Conservation (phyloP, 2,329 filamentous ascomycete genomes). For the Fusarium fracticaudum region DNA sequence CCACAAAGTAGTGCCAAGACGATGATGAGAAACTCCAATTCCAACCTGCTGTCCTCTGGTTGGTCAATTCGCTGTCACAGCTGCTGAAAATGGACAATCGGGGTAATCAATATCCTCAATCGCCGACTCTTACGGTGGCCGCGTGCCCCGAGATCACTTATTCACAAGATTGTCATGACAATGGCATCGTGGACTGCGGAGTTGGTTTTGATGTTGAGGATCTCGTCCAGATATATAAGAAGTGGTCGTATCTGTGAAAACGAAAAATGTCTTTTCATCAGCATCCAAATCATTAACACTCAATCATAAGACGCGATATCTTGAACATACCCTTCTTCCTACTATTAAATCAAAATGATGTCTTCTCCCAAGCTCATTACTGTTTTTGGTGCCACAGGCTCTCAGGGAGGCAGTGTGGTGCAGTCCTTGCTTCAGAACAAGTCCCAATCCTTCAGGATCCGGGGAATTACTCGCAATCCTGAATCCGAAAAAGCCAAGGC, state of each 20-base stretch:
- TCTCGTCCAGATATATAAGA: conserved; percentile 27
- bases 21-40: conserved; percentile 33
- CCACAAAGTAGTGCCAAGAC: background rate
- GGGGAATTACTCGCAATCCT: conserved; percentile 45
- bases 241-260: background rate
- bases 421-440: conserved; percentile 46
- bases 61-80: background rate
- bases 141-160: conserved; percentile 22
- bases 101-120: conserved; percentile 17
- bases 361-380: conserved; percentile 43
- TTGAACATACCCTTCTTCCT: background rate
- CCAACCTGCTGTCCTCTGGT: background rate
- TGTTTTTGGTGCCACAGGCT: conserved; percentile 47
- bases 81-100: conserved; percentile 10
- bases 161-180: background rate
- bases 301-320: background rate
- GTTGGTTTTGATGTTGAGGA: background rate
- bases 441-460: conserved; percentile 37
- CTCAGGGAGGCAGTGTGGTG: conserved; percentile 46
- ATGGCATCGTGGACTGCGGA: conserved; percentile 11
- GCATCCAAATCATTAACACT: conserved; percentile 8
- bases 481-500: conserved; percentile 43
- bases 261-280: conserved; percentile 1
- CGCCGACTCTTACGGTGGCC: conserved; percentile 15
- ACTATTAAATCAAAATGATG: conserved; percentile 25